phyloP scores from a whole-genome alignment of 2,329 filamentous ascomycete genomes.

The Penicillium sp. region DNA sequence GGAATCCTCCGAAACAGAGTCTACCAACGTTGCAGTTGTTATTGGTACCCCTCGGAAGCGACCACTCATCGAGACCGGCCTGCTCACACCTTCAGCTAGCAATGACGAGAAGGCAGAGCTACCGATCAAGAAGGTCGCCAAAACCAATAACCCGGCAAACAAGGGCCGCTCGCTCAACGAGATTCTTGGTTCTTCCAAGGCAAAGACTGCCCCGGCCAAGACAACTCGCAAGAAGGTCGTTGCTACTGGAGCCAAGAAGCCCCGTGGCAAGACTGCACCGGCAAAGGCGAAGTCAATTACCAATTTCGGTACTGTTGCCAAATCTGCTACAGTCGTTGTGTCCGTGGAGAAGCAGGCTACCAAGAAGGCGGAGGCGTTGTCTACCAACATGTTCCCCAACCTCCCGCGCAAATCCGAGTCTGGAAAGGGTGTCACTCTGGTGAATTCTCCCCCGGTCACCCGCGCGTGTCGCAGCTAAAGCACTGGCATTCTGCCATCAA shows the following conservation, averaged over 20 bases:
- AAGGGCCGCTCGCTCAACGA: slow-evolving; percentile 29
- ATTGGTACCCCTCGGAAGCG: slow-evolving; percentile 42
- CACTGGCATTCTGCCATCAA: neutral
- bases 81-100: slow-evolving; percentile 47
- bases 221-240: slow-evolving; percentile 16
- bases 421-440: neutral
- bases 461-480: neutral
- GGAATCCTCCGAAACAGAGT: slow-evolving; percentile 47
- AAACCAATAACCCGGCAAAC: slow-evolving; percentile 32
- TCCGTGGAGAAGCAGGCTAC: slow-evolving; percentile 34
- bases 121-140: slow-evolving; percentile 22
- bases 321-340: slow-evolving; percentile 20
- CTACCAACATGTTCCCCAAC: slow-evolving; percentile 33
- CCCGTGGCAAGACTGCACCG: slow-evolving; percentile 13
- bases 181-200: slow-evolving; percentile 22
- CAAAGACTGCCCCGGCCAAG: slow-evolving; percentile 21
- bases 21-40: slow-evolving; percentile 48
- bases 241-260: slow-evolving; percentile 11
- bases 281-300: slow-evolving; percentile 32
- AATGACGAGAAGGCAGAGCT: slow-evolving; percentile 34
- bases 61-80: slow-evolving; percentile 32
- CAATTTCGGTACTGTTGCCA: slow-evolving; percentile 36
- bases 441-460: neutral
- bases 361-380: slow-evolving; percentile 32
- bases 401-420: slow-evolving; percentile 16